phyloP scores from a whole-genome alignment of 2,329 filamentous ascomycete species.

The Paecilomyces niveus region DNA sequence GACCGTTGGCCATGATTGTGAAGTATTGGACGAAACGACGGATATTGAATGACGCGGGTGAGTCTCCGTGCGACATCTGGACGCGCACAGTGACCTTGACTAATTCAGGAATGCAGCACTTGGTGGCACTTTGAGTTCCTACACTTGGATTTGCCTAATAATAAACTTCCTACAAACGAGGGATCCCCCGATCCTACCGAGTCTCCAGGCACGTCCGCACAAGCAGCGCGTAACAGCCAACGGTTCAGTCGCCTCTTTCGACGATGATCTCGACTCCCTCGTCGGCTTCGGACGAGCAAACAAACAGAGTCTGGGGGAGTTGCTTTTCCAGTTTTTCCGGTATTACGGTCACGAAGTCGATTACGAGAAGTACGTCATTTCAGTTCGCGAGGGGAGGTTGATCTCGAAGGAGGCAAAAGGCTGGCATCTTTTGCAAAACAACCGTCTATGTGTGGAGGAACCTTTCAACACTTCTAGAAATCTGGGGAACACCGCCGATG shows the following conservation, averaged over 20 bases:
- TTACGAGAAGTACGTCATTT: constrained; percentile 76
- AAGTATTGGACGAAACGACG: constrained; percentile 95
- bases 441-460: constrained; percentile 89
- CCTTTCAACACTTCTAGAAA: constrained; percentile 89
- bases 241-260: constrained; percentile 68
- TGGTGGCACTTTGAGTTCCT: constrained; percentile 91
- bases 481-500: constrained; percentile 91
- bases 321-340: constrained; percentile 94
- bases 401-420: constrained; percentile 78
- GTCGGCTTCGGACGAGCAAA: constrained; percentile 70
- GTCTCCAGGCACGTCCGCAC: constrained; percentile 68
- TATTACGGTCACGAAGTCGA: constrained; percentile 92
- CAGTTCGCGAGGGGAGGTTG: constrained; percentile 72
- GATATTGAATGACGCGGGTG: constrained; percentile 93
- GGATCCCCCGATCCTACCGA: constrained; percentile 74
- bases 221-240: constrained; percentile 55
- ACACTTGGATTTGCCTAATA: constrained; percentile 98
- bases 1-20: constrained; percentile 90
- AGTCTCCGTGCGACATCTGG: constrained; percentile 25
- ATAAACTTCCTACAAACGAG: constrained; percentile 91
- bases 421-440: constrained; percentile 74
- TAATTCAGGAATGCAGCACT: constrained; percentile 53
- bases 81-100: constrained; percentile 1
- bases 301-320: constrained; percentile 70
- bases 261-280: constrained; percentile 73